A percentile compares a stretch with the other conserved stretches of the same genome.
These are phyloP conservation scores for Jaltomata sinuosa DNA, from an alignment of 257 asterid genomes.

Conservation along the genomic window DNA sequence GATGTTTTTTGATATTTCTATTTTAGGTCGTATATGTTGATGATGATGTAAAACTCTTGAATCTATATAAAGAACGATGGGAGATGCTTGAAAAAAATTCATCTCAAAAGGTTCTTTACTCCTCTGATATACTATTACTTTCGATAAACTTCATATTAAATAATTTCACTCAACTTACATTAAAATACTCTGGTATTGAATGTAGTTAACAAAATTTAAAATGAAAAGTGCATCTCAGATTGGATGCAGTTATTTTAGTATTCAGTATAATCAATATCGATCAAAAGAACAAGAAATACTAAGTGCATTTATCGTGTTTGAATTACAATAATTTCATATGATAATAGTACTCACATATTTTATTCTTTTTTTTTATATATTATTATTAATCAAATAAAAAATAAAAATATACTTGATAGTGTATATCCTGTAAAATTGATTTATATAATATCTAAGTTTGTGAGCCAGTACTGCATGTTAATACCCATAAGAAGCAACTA, in stretches of 20 bases:
- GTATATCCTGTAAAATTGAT: neutral
- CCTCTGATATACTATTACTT: neutral
- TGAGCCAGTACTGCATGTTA: neutral
- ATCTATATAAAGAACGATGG: slow-evolving; percentile 8
- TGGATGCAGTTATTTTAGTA: neutral
- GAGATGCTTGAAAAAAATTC: no score
- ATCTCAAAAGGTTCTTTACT: no score
- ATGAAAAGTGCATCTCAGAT: neutral
- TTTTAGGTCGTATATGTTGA: slow-evolving; percentile 43
- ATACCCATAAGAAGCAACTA: neutral
- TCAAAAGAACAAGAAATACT: neutral
- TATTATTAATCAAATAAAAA: slow-evolving; percentile 5
- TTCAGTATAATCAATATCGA: neutral
- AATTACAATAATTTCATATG: neutral
- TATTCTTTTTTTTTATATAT: neutral
- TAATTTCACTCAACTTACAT: neutral
- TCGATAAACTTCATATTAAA: neutral
- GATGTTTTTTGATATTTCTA: neutral
- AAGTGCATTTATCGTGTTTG: neutral
- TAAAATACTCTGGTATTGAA: neutral
- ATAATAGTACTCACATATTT: neutral
- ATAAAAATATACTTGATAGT: neutral
- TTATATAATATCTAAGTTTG: neutral
- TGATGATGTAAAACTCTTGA: slow-evolving; percentile 29
- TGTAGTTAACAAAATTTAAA: neutral